Evolutionary conservation across 2,329 filamentous ascomycete genomes (phyloP), one percentile per base, ranked within the genome.

Genomic region (Clonostachys rhizophaga): DNA sequence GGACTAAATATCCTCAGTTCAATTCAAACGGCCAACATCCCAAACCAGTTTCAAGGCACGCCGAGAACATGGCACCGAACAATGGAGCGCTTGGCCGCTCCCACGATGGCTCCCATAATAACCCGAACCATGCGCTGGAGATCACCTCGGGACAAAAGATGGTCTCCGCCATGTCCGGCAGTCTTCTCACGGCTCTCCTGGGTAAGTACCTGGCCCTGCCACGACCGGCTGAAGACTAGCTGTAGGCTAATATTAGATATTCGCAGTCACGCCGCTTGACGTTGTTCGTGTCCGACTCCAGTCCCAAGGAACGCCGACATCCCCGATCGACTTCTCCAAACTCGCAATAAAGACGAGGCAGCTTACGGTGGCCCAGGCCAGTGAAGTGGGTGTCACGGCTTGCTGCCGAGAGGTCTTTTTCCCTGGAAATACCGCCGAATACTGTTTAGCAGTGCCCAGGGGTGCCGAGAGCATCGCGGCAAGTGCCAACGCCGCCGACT

Each of bases 381-480:
- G 87, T 33, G 89, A 92, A 59, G 80, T 97, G 44, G 94, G 94
- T 50, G 89, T 97, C 47, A 96, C 91, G 14, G 84, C 91, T 37
- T 99, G 94, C 69, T 99, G 94, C 63, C 85, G 94, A 51, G 92
- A 99, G 66, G 92, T 99, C 35, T 99, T 97, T 67, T 99, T 95
- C 76, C 84, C 92, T 53, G 91, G 90, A 55, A 91, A 95, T 61
- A 88, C 86, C 64, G 80, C 85, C 20, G 86, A 90, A 49, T 83
- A 87, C 53, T 96, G 91, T 63, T 74, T 96, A 52, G 87, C 87
- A n/a, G 81, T 80, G 5, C 76, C 80, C 11, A 77, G 78, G 30
- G 69, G 68, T 6, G 55, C 74, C 35, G 66, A n/a, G 36, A 39
- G 36, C 36, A 39, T 67, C 17, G 68, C 68, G 50, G 61, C 65